Evolutionary conservation across 2,329 filamentous ascomycete genomes (phyloP).

Genomic region (Monosporascus sp.): DNA sequence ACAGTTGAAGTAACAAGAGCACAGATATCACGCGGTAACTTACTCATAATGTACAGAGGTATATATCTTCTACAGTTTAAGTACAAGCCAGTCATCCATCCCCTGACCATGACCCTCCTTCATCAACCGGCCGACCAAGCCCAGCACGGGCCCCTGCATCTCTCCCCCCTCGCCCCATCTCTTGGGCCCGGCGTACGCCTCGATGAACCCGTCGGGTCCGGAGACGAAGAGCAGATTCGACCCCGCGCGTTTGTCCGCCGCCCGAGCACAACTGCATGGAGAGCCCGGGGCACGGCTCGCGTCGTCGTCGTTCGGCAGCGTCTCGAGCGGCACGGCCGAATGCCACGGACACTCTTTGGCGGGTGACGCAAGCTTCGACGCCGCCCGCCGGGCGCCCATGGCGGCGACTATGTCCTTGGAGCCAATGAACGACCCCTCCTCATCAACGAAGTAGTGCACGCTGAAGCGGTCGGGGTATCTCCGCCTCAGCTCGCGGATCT

Average conservation of each 20-base stretch:
- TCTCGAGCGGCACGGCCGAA: conserved; percentile 13
- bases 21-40: background rate
- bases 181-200: conserved; percentile 75
- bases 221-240: conserved; percentile 75
- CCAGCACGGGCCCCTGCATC: conserved; percentile 68
- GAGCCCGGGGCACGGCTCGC: conserved; percentile 1
- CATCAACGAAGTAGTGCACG: conserved; percentile 77
- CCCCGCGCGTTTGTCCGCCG: conserved; percentile 28
- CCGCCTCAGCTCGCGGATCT: conserved; percentile 59
- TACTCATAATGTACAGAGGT: background rate
- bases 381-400: conserved; percentile 14
- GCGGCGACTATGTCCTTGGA: conserved; percentile 40
- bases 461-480: conserved; percentile 51
- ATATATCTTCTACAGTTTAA: conserved; percentile 41
- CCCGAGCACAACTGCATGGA: conserved; percentile 21
- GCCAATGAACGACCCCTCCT: conserved; percentile 66
- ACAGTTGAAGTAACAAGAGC: background rate
- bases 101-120: conserved; percentile 22
- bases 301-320: conserved; percentile 23
- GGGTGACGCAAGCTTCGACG: background rate
- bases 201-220: conserved; percentile 85
- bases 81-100: conserved; percentile 43
- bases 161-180: conserved; percentile 67
- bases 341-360: conserved; percentile 22
- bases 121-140: conserved; percentile 59